These are phyloP conservation scores for Plectranthus barbatus DNA, from an alignment of 257 asterid genomes.

Conservation along the genomic window DNA sequence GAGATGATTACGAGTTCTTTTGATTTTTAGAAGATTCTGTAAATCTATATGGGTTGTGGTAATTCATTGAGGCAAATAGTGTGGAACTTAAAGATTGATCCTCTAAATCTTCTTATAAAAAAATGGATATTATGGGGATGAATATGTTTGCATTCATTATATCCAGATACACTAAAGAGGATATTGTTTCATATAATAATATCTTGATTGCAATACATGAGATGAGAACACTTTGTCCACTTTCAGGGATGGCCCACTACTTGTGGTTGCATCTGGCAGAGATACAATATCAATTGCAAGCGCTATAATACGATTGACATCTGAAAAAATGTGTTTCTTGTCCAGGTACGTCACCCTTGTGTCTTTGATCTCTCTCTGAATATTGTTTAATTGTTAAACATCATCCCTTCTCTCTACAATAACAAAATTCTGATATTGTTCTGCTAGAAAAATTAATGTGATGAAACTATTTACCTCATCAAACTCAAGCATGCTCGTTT, in stretches of 20 bases:
- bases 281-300: constrained; percentile 90
- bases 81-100: too few species aligned
- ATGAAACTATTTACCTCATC: not conserved
- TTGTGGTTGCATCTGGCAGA: constrained; percentile 97
- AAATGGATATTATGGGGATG: not conserved
- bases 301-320: constrained; percentile 84
- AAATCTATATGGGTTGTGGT: too few species aligned
- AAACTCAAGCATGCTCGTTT: not conserved
- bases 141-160: not conserved
- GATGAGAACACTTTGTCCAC: constrained; percentile 9
- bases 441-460: constrained; percentile 7
- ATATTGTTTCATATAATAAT: not conserved
- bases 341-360: constrained; percentile 50
- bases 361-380: constrained; percentile 1
- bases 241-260: constrained; percentile 95
- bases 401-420: not conserved
- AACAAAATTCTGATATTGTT: not conserved
- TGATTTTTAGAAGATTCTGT: too few species aligned
- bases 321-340: constrained; percentile 81
- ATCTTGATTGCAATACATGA: constrained; percentile 7
- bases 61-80: too few species aligned
- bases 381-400: too few species aligned
- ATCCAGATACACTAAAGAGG: not conserved
- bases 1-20: too few species aligned
- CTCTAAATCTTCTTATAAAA: not conserved